phyloP scores from a whole-genome alignment of 2,329 filamentous ascomycete genomes.

The Alternaria viburni region DNA sequence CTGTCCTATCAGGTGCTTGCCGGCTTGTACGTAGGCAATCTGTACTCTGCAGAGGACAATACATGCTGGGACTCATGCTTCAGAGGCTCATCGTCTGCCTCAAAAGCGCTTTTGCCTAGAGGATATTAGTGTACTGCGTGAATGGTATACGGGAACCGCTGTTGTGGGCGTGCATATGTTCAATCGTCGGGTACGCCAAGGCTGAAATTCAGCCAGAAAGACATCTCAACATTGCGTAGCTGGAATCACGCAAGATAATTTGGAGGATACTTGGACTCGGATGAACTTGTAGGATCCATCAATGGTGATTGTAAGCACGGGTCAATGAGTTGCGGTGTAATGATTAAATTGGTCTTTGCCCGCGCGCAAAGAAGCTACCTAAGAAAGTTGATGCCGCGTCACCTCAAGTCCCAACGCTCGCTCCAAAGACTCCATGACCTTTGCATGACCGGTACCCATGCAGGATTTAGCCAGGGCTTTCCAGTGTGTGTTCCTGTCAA shows the following conservation, averaged over 20 bases:
- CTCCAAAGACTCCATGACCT: not conserved
- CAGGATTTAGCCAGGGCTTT: not conserved
- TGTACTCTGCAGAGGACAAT: too few relatives aligned
- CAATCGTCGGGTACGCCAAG: not conserved
- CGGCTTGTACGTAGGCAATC: not conserved
- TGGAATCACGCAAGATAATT: not conserved
- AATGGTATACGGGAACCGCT: not conserved
- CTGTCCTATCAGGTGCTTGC: not conserved
- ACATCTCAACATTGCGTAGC: not conserved
- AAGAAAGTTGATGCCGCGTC: not conserved
- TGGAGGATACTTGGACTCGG: not conserved
- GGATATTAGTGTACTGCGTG: not conserved
- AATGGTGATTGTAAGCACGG: not conserved
- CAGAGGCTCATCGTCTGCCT: not conserved
- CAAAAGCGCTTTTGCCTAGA: not conserved
- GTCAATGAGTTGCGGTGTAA: not conserved
- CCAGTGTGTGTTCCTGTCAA: not conserved
- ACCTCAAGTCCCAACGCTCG: not conserved
- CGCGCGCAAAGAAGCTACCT: not conserved
- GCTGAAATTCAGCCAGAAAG: not conserved
- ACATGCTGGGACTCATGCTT: not conserved
- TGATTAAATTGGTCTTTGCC: not conserved
- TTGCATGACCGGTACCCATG: not conserved
- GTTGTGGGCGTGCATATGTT: not conserved
- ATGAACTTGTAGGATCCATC: not conserved